phyloP scores from a whole-genome alignment of 2,329 filamentous ascomycete genomes.

The Epicoccum nigrum region DNA sequence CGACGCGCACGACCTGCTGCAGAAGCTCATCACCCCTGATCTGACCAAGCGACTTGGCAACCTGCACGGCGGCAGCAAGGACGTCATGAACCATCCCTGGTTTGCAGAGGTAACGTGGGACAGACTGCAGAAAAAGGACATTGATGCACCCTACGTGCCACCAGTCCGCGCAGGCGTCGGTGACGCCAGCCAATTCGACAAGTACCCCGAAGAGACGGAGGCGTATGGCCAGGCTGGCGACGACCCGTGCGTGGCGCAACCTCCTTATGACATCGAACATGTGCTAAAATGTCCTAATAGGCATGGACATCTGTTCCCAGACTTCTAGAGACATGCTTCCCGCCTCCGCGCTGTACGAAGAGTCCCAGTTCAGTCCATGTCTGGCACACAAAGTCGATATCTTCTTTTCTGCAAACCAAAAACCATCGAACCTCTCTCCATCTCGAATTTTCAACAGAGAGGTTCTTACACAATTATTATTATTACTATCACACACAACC shows the following conservation, averaged over 20 bases:
- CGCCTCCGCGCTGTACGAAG: constrained; percentile 1
- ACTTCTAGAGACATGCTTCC: constrained; percentile 32
- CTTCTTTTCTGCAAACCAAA: too few species aligned
- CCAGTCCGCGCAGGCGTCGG: constrained; percentile 92
- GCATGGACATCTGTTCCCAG: constrained; percentile 43
- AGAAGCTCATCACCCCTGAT: constrained; percentile 91
- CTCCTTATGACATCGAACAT: constrained; percentile 30
- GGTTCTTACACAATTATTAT: constrained; percentile 1
- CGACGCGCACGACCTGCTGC: constrained; percentile 90
- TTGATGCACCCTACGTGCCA: constrained; percentile 96
- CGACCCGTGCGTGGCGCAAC: constrained; percentile 76
- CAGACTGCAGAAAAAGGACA: constrained; percentile 89
- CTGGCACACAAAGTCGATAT: neutral
- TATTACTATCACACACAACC: too few species aligned
- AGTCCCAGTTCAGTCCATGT: too few species aligned
- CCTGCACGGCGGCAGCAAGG: constrained; percentile 84
- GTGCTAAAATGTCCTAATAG: constrained; percentile 43
- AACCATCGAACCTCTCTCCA: too few species aligned
- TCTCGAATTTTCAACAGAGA: too few species aligned
- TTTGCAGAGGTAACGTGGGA: constrained; percentile 99
- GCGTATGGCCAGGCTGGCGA: constrained; percentile 79
- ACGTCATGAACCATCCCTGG: constrained; percentile 96
- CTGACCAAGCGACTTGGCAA: constrained; percentile 95
- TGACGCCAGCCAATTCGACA: constrained; percentile 96
- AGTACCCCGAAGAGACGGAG: constrained; percentile 96